Evolutionary conservation across 805 yeast genomes (phyloP).

Genomic region (Isabelozyma heimii): DNA sequence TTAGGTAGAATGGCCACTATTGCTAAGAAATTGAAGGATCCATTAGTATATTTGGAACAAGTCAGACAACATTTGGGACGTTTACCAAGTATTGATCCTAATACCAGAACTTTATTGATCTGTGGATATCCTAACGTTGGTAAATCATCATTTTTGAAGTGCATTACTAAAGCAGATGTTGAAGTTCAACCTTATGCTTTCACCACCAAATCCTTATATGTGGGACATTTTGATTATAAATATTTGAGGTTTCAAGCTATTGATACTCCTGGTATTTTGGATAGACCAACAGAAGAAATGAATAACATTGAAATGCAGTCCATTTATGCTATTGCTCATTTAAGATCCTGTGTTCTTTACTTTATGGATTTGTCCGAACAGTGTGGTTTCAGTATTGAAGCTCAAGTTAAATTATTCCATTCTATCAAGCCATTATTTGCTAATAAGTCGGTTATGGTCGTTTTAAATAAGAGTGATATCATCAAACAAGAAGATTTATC

Average conservation of each 20-base stretch:
- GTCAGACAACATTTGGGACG: constrained; percentile 99
- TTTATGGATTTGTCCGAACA: constrained; percentile 99
- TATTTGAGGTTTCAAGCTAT: constrained; percentile 97
- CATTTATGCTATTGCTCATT: constrained; percentile 96
- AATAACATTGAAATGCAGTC: constrained; percentile 99
- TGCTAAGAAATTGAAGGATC: constrained; percentile 91
- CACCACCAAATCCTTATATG: constrained; percentile 95
- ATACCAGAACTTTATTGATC: constrained; percentile 93
- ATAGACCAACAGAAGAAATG: constrained; percentile 99
- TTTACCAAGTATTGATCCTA: constrained; percentile 96
- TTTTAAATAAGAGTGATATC: constrained; percentile 92
- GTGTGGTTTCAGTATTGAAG: constrained; percentile 97
- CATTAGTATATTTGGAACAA: constrained; percentile 90
- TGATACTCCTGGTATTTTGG: constrained; percentile 98
- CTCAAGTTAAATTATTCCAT: constrained; percentile 95
- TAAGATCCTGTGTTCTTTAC: constrained; percentile 92
- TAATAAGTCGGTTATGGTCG: constrained; percentile 93
- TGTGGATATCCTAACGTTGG: constrained; percentile 99
- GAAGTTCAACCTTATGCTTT: constrained; percentile 99
- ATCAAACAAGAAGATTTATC: constrained; percentile 81
- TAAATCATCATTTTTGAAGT: constrained; percentile 88
- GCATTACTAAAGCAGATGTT: constrained; percentile 96
- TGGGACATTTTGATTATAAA: constrained; percentile 98
- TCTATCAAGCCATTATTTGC: constrained; percentile 96
- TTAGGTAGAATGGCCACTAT: constrained; percentile 99